These are phyloP conservation scores for Ceratobasidium sp. DNA, from an alignment of 1,284 basidiomycete species.

Conservation along the genomic window DNA sequence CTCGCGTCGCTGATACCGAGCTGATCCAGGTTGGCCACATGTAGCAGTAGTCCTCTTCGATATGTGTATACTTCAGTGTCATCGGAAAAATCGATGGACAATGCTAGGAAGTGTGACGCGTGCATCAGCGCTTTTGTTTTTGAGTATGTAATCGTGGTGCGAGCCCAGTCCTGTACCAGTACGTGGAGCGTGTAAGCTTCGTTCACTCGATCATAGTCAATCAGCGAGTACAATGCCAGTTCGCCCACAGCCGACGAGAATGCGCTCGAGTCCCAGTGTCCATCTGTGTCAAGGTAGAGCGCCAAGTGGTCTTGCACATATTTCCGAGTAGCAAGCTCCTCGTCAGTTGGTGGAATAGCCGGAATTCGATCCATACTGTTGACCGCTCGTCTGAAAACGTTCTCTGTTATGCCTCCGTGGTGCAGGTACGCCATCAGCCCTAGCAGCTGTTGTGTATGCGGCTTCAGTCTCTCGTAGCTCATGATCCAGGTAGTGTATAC, in stretches of 20 bases:
- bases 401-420: background rate
- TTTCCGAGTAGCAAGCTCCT: background rate
- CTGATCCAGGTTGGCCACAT: background rate
- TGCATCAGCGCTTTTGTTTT: background rate
- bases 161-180: background rate
- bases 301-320: background rate
- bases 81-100: background rate
- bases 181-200: background rate
- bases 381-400: background rate
- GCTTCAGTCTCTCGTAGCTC: conserved; percentile 12
- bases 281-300: background rate
- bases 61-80: background rate
- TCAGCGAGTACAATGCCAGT: background rate
- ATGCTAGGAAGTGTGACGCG: background rate
- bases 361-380: background rate
- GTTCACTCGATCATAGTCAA: background rate
- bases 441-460: background rate
- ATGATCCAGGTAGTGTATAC: conserved; percentile 24
- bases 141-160: background rate
- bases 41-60: background rate
- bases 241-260: background rate
- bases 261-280: background rate
- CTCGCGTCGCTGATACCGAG: background rate
- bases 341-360: background rate
- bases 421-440: conserved; percentile 4